Evolutionary conservation across 2,329 filamentous ascomycete species (phyloP).

Genomic region (Cordyceps cateniannulata): DNA sequence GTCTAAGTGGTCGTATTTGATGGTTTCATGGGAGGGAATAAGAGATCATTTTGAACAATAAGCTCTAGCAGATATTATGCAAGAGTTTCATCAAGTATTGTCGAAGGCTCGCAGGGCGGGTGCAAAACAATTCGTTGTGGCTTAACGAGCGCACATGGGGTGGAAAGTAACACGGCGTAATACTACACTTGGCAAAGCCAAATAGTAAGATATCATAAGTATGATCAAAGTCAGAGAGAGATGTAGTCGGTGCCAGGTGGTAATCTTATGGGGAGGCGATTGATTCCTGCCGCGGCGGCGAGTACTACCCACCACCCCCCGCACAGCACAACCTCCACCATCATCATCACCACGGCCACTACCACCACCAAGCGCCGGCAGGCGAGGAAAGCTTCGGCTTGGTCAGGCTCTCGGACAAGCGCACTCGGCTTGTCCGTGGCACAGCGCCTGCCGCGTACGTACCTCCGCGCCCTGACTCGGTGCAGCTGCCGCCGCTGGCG

Average conservation of each 20-base stretch:
- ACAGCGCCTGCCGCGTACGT: neutral
- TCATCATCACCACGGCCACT: no score
- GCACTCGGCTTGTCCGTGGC: slow-evolving; percentile 16
- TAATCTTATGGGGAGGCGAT: no score
- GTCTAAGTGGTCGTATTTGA: slow-evolving; percentile 33
- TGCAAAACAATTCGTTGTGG: no score
- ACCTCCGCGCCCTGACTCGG: slow-evolving; percentile 1
- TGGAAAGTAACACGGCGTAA: no score
- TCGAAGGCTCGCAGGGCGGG: no score
- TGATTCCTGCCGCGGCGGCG: neutral
- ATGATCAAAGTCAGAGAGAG: no score
- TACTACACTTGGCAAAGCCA: no score
- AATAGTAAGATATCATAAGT: no score
- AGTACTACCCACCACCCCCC: neutral
- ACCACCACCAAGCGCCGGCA: neutral
- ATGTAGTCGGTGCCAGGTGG: no score
- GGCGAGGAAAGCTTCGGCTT: slow-evolving; percentile 13
- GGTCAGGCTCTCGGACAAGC: slow-evolving; percentile 19
- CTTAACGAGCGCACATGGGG: no score
- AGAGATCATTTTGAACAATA: slow-evolving; percentile 6
- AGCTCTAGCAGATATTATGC: slow-evolving; percentile 12
- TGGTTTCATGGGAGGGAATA: slow-evolving; percentile 12
- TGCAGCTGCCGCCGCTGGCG: slow-evolving; percentile 6
- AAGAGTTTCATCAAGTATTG: slow-evolving; percentile 10
- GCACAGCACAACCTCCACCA: slow-evolving; percentile 1